Conservation (phyloP, 2,329 filamentous ascomycete genomes). For the Ascochyta viciae-villosae region DNA sequence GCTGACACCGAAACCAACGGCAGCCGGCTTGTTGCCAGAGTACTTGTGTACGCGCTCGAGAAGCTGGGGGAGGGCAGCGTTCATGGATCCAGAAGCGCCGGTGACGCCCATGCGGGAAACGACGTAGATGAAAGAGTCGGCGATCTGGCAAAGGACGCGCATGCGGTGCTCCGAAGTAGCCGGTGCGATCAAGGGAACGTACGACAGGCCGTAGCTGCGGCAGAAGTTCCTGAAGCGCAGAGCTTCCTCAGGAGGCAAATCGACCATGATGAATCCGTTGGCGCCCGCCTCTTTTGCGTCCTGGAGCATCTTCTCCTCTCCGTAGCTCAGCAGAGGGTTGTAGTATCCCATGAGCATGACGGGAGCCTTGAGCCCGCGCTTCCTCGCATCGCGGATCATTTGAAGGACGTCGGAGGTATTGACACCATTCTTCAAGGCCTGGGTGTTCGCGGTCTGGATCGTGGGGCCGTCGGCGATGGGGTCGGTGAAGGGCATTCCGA, state of each 20-base stretch:
- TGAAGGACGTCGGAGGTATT: constrained; percentile 79
- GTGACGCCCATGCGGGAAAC: constrained; percentile 98
- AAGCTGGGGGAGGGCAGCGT: constrained; percentile 80
- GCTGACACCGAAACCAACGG: constrained; percentile 95
- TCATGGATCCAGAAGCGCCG: constrained; percentile 83
- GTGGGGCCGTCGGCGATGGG: constrained; percentile 97
- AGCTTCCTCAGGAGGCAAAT: constrained; percentile 94
- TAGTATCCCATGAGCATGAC: constrained; percentile 99
- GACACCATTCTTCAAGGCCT: constrained; percentile 87
- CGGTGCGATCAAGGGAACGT: constrained; percentile 95
- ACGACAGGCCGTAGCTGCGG: constrained; percentile 81
- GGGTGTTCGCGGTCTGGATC: constrained; percentile 92
- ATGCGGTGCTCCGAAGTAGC: constrained; percentile 91
- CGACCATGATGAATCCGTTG: constrained; percentile 97
- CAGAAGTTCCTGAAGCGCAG: constrained; percentile 88
- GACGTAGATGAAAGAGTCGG: constrained; percentile 98
- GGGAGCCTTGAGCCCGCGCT: constrained; percentile 78
- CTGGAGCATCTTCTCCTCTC: constrained; percentile 84
- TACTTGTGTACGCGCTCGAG: constrained; percentile 88
- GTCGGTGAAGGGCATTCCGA: constrained; percentile 96
- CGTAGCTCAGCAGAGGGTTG: constrained; percentile 93
- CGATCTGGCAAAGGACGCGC: constrained; percentile 94
- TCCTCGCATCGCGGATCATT: constrained; percentile 82
- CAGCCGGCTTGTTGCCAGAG: constrained; percentile 87
- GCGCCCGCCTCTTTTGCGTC: constrained; percentile 85